Conservation (phyloP, 208 protist species). For the Trypanosoma congolense region DNA sequence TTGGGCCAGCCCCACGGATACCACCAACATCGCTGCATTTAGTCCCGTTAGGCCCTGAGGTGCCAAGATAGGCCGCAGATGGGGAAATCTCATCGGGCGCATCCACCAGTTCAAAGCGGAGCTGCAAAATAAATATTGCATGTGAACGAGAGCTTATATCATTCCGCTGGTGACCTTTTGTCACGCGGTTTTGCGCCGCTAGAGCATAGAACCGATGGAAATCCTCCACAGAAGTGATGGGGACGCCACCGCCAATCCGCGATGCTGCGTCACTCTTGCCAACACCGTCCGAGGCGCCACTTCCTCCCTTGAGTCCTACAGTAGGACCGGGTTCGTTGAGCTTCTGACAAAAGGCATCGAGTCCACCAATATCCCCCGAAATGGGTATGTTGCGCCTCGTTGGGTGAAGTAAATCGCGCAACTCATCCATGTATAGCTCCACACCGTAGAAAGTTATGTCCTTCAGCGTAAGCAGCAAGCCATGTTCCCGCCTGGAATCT, state of each 20-base stretch:
- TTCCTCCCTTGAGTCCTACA: conserved; percentile 11
- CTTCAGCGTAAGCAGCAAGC: conserved; percentile 40
- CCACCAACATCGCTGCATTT: not conserved
- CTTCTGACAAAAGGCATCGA: conserved; percentile 56
- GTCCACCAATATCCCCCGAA: conserved; percentile 64
- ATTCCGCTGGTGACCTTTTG: conserved; percentile 56
- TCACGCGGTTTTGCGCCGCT: conserved; percentile 74
- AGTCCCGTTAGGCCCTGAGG: not conserved
- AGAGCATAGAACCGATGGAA: conserved; percentile 59
- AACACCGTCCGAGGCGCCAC: not conserved
- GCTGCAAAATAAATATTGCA: conserved; percentile 81
- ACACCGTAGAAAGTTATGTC: conserved; percentile 81
- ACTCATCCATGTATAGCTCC: conserved; percentile 84
- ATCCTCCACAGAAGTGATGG: conserved; percentile 56
- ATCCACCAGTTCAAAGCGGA: conserved; percentile 60
- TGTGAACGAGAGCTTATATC: conserved; percentile 83
- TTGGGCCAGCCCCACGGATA: not conserved
- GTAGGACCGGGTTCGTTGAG: conserved; percentile 34
- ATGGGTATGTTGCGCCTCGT: conserved; percentile 54
- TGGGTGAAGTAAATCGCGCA: conserved; percentile 76
- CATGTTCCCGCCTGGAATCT: conserved; percentile 3
- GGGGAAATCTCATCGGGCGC: not conserved
- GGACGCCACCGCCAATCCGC: conserved; percentile 47
- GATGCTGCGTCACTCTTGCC: not conserved
- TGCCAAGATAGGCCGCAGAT: not conserved